Base-by-base conservation (phyloP, 1,139 yeast genomes). In the Candida sp. region DNA sequence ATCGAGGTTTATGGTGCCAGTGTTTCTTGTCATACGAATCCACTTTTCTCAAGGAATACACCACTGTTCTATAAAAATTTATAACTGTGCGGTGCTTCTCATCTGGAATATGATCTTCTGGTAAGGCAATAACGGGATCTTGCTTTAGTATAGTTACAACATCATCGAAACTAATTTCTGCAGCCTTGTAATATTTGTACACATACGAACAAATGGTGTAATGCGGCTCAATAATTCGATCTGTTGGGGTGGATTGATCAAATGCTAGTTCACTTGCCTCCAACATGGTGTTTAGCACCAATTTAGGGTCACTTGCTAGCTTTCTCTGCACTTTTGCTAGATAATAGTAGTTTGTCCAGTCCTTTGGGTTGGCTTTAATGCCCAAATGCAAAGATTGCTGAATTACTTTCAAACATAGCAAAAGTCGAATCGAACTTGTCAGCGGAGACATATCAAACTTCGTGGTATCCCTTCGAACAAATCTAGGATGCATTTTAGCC, bases 1-100 rank as follows among this genome's bases (percentile, higher is more conserved):
- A 90, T 3, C 81, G 74, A 1, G 97, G 95, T 43, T 87, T 79
- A 56, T 93, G 99, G 43, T 90, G 96, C 97, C 97, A 90, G 45
- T 82, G 88, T 58, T 83, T 87, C 61, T 86, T 90, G 58, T 93
- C 98, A 21, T 77, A 68, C 0, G 69, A 48, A 21, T 77, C 64
- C 5, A 90, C 58, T 37, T 57, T 62, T 33, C 54, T 58, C 19
- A 74, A 57, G 21, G 70, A 57, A 3, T 47, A 45, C 3, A 70
- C 50, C 4, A 71, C 53, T 3, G 55, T 43, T 9, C 53, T 46
- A 43, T 53, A 63, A 40, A 67, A 62, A 3, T 48, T 46, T 55
- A 64, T 29, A 21, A 7, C 34, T 8, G 22, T 27, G 19, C 21
- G 29, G 12, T 21, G 38, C 59, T 64, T 45, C 73, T 54, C 4